Base-by-base conservation (phyloP, 2,329 filamentous ascomycete species). In the Chaetomiaceae sp. region DNA sequence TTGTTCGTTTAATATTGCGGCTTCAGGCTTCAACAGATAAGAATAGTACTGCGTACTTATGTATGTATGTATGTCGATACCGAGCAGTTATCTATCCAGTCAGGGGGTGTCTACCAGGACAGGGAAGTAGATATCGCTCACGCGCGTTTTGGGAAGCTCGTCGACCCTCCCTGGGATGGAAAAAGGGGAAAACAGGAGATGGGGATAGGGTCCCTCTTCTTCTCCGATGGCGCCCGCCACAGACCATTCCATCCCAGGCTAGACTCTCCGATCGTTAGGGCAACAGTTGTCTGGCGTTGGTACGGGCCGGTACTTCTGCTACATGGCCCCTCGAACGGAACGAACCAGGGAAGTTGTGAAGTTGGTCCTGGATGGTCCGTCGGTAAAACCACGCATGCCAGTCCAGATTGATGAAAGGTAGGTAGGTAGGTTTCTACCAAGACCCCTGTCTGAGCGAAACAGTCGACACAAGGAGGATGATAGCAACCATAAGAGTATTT, bases 231-330 rank as follows among this genome's bases (percentile, higher is more conserved):
- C 33, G 9, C 20, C 34, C 51, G 42, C 51, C 51, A 53, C 44
- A 25, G 37, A 33, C 46, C 47, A 43, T 56, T 48, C 50, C 54
- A 20, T 47, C 25, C 47, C 34, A 13, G 51, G 46, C 42, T 53
- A 56, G 54, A 50, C 23, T 38, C 36, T 30, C 54, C 42, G 42
- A 25, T 53, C 38, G 50, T n/a, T 56, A 21, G 49, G 11, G 34
- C 18, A 32, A 37, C 34, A 21, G 45, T 42, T n/a, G 36, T 36
- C 37, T 33, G 40, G 11, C 11, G 16, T 6, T 6, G 46, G 46
- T 54, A 50, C 46, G 4, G 32, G 18, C 20, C 5, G 45, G 51
- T 53, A 53, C 51, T 6, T 53, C 36, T 25, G 34, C 5, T n/a
- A 18, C 25, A 18, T 29, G 20, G 14, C n/a, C n/a, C n/a, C n/a